Evolutionary conservation across 2,329 filamentous ascomycete genomes (phyloP), one percentile per base, ranked within the genome.

Genomic region (Calonectria multiphialidica): DNA sequence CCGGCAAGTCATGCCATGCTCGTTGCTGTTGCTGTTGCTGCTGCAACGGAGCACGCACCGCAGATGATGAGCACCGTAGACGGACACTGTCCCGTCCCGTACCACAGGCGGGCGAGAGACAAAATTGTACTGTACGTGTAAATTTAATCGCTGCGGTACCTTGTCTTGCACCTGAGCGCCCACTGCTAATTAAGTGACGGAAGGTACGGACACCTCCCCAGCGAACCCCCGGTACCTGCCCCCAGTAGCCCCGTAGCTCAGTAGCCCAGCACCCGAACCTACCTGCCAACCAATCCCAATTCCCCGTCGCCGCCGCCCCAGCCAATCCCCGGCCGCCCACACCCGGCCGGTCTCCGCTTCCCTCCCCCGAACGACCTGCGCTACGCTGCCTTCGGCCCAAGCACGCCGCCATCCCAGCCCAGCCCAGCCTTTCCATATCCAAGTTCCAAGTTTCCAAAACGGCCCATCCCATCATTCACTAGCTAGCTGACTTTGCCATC

Each of bases 401-500:
- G 47, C 59, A 69, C 47, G 63, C 63, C 68, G 63, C 53, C 42
- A 62, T 30, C 44, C 63, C 47, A 61, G 64, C 64, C 63, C 64
- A 30, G 69, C 69, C 69, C 69, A 71, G 69, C 69, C 69, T 71
- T 71, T 71, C 69, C 66, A 62, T 49, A 62, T 68, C 55, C 66
- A 68, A 68, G 66, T 68, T 62, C 66, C 64, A 70, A 65, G 62
- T 70, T 70, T 70, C 68, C 57, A 62, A 40, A 71, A 71, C 69
- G 69, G 57, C 69, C 69, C 69, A 71, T 71, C 69, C 53, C 68
- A 57, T 57, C 61, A 62, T 37, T 68, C 66, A 30, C 44, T 50
- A 49, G 62, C 59, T 65, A 57, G 53, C 53, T 57, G 40, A 61
- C 57, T 53, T 40, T 66, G 21, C 35, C 49, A 55, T 66, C 49